Evolutionary conservation across 2,329 filamentous ascomycete genomes (phyloP).

Genomic region (Trichoderma koningii): DNA sequence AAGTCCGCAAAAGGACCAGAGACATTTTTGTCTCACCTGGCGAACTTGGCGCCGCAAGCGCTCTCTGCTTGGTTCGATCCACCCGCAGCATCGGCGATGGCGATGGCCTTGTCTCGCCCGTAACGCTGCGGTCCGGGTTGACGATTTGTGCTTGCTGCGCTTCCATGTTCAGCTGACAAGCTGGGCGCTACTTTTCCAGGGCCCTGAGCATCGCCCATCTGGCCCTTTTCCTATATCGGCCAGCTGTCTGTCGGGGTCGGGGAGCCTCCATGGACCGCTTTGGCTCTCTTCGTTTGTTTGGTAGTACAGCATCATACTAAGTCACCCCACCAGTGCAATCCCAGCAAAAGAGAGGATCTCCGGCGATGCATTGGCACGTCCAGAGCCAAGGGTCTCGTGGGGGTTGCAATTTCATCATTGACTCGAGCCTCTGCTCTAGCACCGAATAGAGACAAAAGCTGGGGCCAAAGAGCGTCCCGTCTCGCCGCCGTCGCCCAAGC

Average conservation of each 20-base stretch:
- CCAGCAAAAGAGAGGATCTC: slow-evolving; percentile 13
- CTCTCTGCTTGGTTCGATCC: background rate
- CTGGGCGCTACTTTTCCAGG: background rate
- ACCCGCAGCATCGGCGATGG: slow-evolving; percentile 9
- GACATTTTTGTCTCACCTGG: background rate
- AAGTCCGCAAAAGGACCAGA: background rate
- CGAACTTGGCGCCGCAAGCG: slow-evolving; percentile 22
- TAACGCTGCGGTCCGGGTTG: background rate
- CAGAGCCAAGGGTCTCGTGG: slow-evolving; percentile 9
- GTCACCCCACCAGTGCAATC: slow-evolving; percentile 17
- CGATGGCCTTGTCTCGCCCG: background rate
- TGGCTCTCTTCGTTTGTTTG: background rate
- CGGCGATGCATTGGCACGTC: slow-evolving; percentile 6
- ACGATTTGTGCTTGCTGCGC: background rate
- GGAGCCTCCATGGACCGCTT: background rate
- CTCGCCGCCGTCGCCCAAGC: slow-evolving; percentile 3
- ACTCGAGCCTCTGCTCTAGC: background rate
- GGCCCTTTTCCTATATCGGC: background rate
- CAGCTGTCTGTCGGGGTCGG: background rate
- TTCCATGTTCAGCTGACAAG: slow-evolving; percentile 15
- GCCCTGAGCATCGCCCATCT: background rate
- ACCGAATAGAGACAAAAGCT: background rate
- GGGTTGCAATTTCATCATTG: slow-evolving; percentile 6
- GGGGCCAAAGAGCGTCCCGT: background rate
- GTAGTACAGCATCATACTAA: no score